Evolutionary conservation across 2,329 filamentous ascomycete genomes (phyloP), one percentile per base, ranked within the genome.

Genomic region (Neospermospora avenae): DNA sequence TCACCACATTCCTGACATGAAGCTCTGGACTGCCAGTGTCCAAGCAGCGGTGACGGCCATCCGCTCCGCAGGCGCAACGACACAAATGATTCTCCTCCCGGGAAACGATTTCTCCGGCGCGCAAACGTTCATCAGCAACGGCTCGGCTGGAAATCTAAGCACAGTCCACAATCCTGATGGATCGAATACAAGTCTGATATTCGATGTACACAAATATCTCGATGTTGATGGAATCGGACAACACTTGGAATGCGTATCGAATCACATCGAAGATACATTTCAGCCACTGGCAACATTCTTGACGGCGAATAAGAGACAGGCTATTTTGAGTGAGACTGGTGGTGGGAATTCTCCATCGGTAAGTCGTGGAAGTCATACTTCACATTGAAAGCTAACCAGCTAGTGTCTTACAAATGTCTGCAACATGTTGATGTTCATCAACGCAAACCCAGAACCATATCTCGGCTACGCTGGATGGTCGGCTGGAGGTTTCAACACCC

Each of bases 21-120:
- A 70, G 25, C 71, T 74, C 2, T 89, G 86, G 86, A 84, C 82
- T 0, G 71, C 77, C 6, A 84, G 83, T 0, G 81, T 83, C 62
- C 87, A 89, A 70, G 78, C 78, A 10, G 85, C 78, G 13, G 86
- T 90, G 1, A 85, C 81, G 0, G 86, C 84, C 3, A 89, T 90
- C 67, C 82, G 87, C 46, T 71, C 79, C 46, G 81, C 83, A 1
- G 86, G 86, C 14, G 85, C 86, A 13, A 80, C 76, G 0, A 74
- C 75, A 22, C 84, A 89, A 63, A 80, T 84, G 69, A 87, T 89
- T 65, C 76, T 89, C 13, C 78, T 88, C 1, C 83, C 87, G 0
- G 86, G 86, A 1, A 61, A 61, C 22, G 81, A 83, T 67, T 89
- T 81, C 69, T 79, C 82, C 11, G 78, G 76, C 57, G 81, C 81